Percentiles rank a stretch among this genome's conserved stretches.
phyloP scores from a whole-genome alignment of 2,329 filamentous ascomycete genomes.

The Fusarium sp. region DNA sequence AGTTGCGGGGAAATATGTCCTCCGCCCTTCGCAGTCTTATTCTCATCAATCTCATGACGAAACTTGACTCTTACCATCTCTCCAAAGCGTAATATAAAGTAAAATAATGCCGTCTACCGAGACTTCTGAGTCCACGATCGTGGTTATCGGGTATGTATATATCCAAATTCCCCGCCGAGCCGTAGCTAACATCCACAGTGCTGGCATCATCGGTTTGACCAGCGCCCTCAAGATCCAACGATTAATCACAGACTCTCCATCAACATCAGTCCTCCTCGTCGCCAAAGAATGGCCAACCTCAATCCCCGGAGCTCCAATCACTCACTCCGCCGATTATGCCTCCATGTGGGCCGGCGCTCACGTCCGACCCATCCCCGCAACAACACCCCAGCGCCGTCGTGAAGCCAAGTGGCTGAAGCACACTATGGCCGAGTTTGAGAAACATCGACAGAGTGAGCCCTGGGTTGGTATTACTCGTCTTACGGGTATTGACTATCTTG shows the following conservation, averaged over 20 bases:
- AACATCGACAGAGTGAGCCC: constrained; percentile 40
- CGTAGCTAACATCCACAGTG: constrained; percentile 50
- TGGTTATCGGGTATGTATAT: constrained; percentile 44
- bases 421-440: constrained; percentile 42
- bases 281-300: constrained; percentile 51
- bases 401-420: constrained; percentile 49
- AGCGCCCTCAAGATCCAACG: constrained; percentile 58
- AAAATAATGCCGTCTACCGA: constrained; percentile 5
- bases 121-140: constrained; percentile 31
- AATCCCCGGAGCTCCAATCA: constrained; percentile 45
- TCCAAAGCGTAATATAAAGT: fast-evolving
- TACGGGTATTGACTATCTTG: constrained; percentile 63
- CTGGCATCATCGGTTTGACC: constrained; percentile 64
- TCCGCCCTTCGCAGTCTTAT: background rate
- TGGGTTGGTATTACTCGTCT: constrained; percentile 60
- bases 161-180: fast-evolving
- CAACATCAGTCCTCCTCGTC: constrained; percentile 41
- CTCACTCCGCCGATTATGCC: constrained; percentile 58
- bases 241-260: constrained; percentile 8
- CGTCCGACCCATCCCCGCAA: constrained; percentile 61
- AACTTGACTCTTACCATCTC: background rate
- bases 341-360: constrained; percentile 69
- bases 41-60: background rate
- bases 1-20: background rate
- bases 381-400: constrained; percentile 46